phyloP scores from a whole-genome alignment of 2,329 filamentous ascomycete species.

The Aspergillus uvarum region DNA sequence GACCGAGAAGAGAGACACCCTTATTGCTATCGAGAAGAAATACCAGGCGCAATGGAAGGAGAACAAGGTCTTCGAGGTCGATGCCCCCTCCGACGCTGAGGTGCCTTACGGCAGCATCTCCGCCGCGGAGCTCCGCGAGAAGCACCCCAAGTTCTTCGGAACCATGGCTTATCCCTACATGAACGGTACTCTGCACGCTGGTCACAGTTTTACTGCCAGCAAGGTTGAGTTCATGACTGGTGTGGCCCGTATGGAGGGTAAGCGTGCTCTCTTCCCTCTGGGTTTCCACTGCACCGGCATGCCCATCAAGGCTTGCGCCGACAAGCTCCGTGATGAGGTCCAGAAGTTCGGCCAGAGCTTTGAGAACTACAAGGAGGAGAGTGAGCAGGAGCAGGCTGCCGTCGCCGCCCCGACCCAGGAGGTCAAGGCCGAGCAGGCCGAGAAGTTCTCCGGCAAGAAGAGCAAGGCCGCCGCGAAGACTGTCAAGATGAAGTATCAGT shows the following conservation, averaged over 20 bases:
- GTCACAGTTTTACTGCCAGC: slow-evolving; percentile 85
- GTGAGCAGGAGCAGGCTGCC: slow-evolving; percentile 49
- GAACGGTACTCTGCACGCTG: slow-evolving; percentile 86
- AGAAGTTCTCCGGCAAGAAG: slow-evolving; percentile 91
- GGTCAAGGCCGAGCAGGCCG: slow-evolving; percentile 76
- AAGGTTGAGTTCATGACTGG: slow-evolving; percentile 93
- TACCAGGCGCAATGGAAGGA: slow-evolving; percentile 86
- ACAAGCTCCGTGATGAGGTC: slow-evolving; percentile 90
- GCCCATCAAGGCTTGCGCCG: slow-evolving; percentile 95
- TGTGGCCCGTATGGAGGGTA: slow-evolving; percentile 86
- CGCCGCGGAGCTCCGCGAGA: slow-evolving; percentile 71
- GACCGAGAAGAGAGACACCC: slow-evolving; percentile 33
- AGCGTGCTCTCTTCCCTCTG: slow-evolving; percentile 81
- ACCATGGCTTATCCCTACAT: slow-evolving; percentile 77
- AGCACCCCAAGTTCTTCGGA: slow-evolving; percentile 88
- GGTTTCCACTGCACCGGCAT: slow-evolving; percentile 97
- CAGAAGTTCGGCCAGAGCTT: slow-evolving; percentile 86
- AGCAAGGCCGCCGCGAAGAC: slow-evolving; percentile 88
- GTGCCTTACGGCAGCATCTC: slow-evolving; percentile 73
- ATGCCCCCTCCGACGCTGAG: slow-evolving; percentile 78
- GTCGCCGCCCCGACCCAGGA: slow-evolving; percentile 63
- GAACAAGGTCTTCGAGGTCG: slow-evolving; percentile 74
- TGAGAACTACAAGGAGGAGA: slow-evolving; percentile 68
- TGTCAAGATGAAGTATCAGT: slow-evolving; percentile 92
- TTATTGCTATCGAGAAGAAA: slow-evolving; percentile 68